phyloP scores from a whole-genome alignment of 805 yeast species.

The Brettanomyces sp. region DNA sequence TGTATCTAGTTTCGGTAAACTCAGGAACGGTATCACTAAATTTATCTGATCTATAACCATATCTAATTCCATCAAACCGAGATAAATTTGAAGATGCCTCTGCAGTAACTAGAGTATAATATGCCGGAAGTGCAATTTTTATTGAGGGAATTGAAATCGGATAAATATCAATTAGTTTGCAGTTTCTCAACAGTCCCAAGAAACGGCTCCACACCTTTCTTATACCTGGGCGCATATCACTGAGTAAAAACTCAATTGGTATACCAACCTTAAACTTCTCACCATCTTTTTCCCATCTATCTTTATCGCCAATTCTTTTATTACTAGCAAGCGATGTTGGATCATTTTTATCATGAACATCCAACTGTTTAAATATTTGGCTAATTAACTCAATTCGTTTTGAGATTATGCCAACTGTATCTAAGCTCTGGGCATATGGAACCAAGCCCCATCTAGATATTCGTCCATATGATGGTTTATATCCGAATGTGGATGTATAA shows the following conservation, averaged over 20 bases:
- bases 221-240: constrained; percentile 41
- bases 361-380: constrained; percentile 45
- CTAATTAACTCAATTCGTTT: constrained; percentile 34
- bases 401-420: constrained; percentile 82
- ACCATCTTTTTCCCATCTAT: constrained; percentile 2
- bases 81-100: constrained; percentile 92
- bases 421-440: constrained; percentile 88
- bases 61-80: constrained; percentile 84
- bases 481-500: constrained; percentile 74
- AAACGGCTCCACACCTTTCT: constrained; percentile 37
- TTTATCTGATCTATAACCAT: constrained; percentile 46
- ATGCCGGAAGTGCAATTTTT: constrained; percentile 60
- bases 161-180: constrained; percentile 44
- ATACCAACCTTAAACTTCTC: constrained; percentile 51
- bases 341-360: constrained; percentile 61
- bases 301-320: constrained; percentile 21
- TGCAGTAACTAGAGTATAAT: constrained; percentile 82
- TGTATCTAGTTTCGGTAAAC: constrained; percentile 49
- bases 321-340: constrained; percentile 53
- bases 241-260: constrained; percentile 55
- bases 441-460: constrained; percentile 87
- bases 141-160: constrained; percentile 67
- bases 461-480: constrained; percentile 90
- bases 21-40: constrained; percentile 23
- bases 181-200: constrained; percentile 35